Evolutionary conservation across 2,329 filamentous ascomycete genomes (phyloP).

Genomic region (Ceratocystis albifundus): DNA sequence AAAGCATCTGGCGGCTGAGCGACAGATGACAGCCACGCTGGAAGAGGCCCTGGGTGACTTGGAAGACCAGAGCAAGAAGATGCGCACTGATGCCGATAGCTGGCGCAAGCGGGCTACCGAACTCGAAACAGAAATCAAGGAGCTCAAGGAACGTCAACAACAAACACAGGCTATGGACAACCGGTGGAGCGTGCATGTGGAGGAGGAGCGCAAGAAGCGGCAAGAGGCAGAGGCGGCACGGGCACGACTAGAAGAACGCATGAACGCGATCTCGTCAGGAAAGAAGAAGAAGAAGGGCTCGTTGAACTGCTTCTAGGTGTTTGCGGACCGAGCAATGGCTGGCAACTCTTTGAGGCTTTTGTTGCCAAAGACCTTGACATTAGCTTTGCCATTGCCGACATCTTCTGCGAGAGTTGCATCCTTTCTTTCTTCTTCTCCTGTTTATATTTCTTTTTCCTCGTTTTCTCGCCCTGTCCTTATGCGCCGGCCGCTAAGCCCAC

Average conservation of each 20-base stretch:
- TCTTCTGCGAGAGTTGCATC: neutral
- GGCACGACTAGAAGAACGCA: slow-evolving; percentile 83
- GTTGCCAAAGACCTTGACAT: neutral
- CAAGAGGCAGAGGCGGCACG: slow-evolving; percentile 80
- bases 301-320: slow-evolving; percentile 84
- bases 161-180: slow-evolving; percentile 41
- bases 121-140: slow-evolving; percentile 61
- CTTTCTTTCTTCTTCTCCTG: slow-evolving; percentile 1
- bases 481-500: neutral
- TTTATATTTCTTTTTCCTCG: neutral
- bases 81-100: slow-evolving; percentile 77
- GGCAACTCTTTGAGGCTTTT: slow-evolving; percentile 12
- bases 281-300: slow-evolving; percentile 95
- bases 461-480: neutral
- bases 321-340: slow-evolving; percentile 23
- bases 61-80: slow-evolving; percentile 81
- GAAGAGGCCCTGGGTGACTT: slow-evolving; percentile 93
- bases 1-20: slow-evolving; percentile 91
- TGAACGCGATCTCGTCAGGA: slow-evolving; percentile 76
- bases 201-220: slow-evolving; percentile 90
- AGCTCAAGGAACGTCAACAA: slow-evolving; percentile 43
- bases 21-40: slow-evolving; percentile 86
- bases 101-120: slow-evolving; percentile 79
- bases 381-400: slow-evolving; percentile 10
- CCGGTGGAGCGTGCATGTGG: slow-evolving; percentile 70